These are phyloP conservation scores for Rickenella mellea DNA, from an alignment of 768 basidiomycete genomes.

Conservation along the genomic window DNA sequence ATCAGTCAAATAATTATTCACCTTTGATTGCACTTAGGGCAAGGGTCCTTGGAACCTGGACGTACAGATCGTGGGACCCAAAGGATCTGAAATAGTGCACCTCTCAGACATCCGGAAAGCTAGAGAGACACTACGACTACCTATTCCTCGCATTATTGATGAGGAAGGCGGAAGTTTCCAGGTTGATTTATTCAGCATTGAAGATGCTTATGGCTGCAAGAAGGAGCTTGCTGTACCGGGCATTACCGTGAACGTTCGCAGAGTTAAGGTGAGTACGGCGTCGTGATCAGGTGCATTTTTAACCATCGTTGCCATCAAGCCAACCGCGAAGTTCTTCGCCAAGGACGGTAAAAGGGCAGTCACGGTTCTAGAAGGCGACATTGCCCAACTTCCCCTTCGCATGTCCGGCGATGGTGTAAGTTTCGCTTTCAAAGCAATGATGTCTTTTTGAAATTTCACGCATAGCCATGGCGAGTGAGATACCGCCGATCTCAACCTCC, in stretches of 20 bases:
- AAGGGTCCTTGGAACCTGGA: constrained; percentile 86
- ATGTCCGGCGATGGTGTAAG: constrained; percentile 86
- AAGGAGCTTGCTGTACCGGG: constrained; percentile 67
- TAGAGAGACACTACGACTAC: constrained; percentile 48
- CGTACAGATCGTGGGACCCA: constrained; percentile 70
- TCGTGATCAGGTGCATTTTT: neutral
- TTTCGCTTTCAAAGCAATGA: constrained; percentile 5
- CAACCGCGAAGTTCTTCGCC: constrained; percentile 82
- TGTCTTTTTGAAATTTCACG: constrained; percentile 4
- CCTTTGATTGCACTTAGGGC: constrained; percentile 40
- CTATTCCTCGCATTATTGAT: constrained; percentile 59
- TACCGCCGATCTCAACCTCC: constrained; percentile 50
- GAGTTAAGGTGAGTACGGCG: constrained; percentile 51
- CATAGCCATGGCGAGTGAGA: constrained; percentile 79
- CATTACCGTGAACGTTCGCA: constrained; percentile 73
- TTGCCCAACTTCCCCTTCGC: constrained; percentile 66
- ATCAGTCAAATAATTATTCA: neutral
- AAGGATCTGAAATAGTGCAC: constrained; percentile 47
- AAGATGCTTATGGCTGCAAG: constrained; percentile 84
- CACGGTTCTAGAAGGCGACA: constrained; percentile 66
- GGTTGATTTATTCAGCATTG: constrained; percentile 73
- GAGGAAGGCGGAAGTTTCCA: constrained; percentile 69
- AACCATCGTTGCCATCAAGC: constrained; percentile 30
- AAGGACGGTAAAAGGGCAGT: constrained; percentile 44
- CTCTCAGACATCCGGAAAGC: constrained; percentile 46